Evolutionary conservation across 345 rosid species (phyloP).

Genomic region (Eucalyptus pauciflora): DNA sequence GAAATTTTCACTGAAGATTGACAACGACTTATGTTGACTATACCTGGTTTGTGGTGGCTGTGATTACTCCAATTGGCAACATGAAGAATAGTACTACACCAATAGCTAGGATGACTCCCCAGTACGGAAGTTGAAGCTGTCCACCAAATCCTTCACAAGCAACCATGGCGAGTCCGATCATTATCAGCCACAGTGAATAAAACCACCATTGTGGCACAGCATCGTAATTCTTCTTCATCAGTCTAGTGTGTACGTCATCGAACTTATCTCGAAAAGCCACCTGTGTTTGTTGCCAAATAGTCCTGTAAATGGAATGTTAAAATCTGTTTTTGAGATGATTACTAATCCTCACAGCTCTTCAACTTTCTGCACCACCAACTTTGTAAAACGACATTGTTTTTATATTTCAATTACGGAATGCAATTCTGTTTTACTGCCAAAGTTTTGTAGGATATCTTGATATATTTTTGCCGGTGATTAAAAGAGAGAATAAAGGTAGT

Average conservation of each 20-base stretch:
- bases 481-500: background rate
- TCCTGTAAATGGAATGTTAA: background rate
- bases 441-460: background rate
- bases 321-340: background rate
- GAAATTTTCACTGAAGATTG: background rate
- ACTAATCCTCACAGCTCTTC: background rate
- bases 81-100: slow-evolving; percentile 34
- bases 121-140: slow-evolving; percentile 46
- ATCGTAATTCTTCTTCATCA: slow-evolving; percentile 55
- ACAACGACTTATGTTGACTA: background rate
- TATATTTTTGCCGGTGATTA: background rate
- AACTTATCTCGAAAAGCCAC: slow-evolving; percentile 15
- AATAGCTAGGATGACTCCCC: slow-evolving; percentile 32
- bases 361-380: background rate
- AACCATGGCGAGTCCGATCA: slow-evolving; percentile 19
- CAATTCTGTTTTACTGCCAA: background rate
- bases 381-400: background rate
- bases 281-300: slow-evolving; percentile 27
- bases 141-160: slow-evolving; percentile 31
- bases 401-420: background rate
- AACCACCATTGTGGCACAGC: slow-evolving; percentile 48
- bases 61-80: slow-evolving; percentile 33
- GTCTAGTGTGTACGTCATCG: slow-evolving; percentile 54
- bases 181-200: slow-evolving; percentile 2
- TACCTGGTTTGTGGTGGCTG: slow-evolving; percentile 56